Base-by-base conservation (phyloP, 2,329 filamentous ascomycete genomes). In the Beauveria brongniartii region DNA sequence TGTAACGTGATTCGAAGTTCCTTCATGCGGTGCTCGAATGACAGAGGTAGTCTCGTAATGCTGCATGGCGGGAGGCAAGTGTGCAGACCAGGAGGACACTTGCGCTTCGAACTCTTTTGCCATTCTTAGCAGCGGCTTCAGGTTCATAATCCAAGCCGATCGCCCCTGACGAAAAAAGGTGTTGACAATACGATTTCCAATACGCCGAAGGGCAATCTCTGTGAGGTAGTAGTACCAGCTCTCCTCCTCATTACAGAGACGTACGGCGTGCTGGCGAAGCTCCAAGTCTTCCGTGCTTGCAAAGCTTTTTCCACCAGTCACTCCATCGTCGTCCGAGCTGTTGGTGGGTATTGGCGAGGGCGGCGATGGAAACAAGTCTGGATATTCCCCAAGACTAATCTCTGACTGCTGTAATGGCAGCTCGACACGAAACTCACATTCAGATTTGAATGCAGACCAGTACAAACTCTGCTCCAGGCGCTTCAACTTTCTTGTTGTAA, bases 221-320 rank as follows among this genome's bases (percentile, higher is more conserved):
- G 76, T 74, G 7, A 76, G 68, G 57, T 78, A 78, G 63, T 77
- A 77, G 64, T 74, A 77, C 76, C 76, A 77, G 59, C 72, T 73
- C 56, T 74, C 67, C 51, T 75, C 69, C 63, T 74, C 67, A 40
- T 69, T 64, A 40, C 63, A 65, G 26, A 64, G 64, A 12, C 66
- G 63, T 14, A 61, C 61, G 4, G 65, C 61, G 26, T 67, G 65
- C 28, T 56, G 61, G 20, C 65, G 52, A 20, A 66, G 60, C 40
- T 66, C 65, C 16, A 63, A 22, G 14, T 63, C 59, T 60, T 67
- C 64, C 14, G 57, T 55, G 34, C 40, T 59, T 3, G 58, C 51
- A 10, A 20, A 55, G 8, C 5, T 47, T 8, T 55, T 58, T 5
- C 10, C 40, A 12, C 43, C 34, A 1, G n/a, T 30, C 9, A 41